Evolutionary conservation across 345 rosid genomes (phyloP), one percentile per base, ranked within the genome.

Genomic region (Microcos paniculata): DNA sequence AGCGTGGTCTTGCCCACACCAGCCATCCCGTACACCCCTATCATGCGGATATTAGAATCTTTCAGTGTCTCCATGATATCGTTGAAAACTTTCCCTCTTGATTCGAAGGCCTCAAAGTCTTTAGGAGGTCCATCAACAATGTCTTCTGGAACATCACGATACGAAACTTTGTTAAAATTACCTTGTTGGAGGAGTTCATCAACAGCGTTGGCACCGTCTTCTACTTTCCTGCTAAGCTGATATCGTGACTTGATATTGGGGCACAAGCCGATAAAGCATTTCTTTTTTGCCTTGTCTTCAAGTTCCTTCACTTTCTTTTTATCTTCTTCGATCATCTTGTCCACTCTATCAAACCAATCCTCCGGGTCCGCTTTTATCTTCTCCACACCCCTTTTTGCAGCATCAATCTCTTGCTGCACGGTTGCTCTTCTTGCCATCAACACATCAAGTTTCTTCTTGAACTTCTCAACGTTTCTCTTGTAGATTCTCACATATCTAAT

Each of bases 1-100:
- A 83, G 62, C 0, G 68, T 63, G 13, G 81, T 68, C 57, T 83
- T 80, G 31, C 85, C 83, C 19, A 70, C n/a, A 58, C 85, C 80
- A 1, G 70, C 74, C 28, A 70, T 15, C 19, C 83, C 83, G 14
- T 40, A 71, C 16, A 82, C 70, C 43, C 80, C 85, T n/a, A 79
- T 61, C 78, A 45, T 12, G 69, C 16, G 38, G 28, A 35, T 42
- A 21, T 28, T 40, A 9, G 33, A 23, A 74, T 74, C 49, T 23
- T 45, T 28, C 6, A 79, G 15, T 11, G 62, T 40, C 21, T 72
- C 59, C 74, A 71, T 12, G 19, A 76, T 46, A 0, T 7, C 52
- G 2, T 71, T 53, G 8, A 76, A 49, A 62, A 62, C 19, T 2
- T 42, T 3, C 5, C 6, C 6, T 63, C 78, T 76, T 33, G 74